Base-by-base conservation (phyloP, 164 flowering plant genomes). In the Tinospora cordifolia region DNA sequence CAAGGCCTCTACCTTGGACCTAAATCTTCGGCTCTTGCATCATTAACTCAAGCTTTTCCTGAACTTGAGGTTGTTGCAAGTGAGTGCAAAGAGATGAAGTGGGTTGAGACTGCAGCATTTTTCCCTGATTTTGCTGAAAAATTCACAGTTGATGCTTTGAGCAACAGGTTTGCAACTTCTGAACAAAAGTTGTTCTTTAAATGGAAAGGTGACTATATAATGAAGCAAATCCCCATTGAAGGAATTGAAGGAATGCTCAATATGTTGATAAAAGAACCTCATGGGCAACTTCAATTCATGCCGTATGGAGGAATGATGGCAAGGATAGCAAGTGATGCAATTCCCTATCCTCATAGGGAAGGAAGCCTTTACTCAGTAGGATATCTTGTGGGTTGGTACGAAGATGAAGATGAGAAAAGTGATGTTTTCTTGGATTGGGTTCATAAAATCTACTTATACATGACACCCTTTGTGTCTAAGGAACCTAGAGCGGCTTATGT, bases 81-180 rank as follows among this genome's bases (percentile, higher is more conserved):
- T 24, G 73, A 74, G 14, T 54, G 73, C 73, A 59, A 57, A 39
- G 73, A 74, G 58, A 65, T 74, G 73, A 69, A 41, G 8, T 74
- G 77, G 73, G 34, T 65, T 9, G 69, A 74, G 60, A 41, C 65
- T 36, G 26, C 41, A 40, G 67, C 67, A 10, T 74, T 39, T 44
- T 63, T 74, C 6, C 64, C 66, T 17, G 77, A 72, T 6, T 66
- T 60, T 14, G 15, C 40, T 6, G 46, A 73, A 22, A 71, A 15
- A 7, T 30, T 57, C 41, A 68, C 63, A 3, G 71, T 68, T 7
- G 63, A 68, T 7, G 46, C 41, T 54, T 57, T 68, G 30, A 68
- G 36, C 25, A 27, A 68, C 38, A 68, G 63, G 25, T 68, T 68
- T 57, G 41, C 63, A 8, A 34, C 60, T 25, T 68, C 46, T 19